Conservation (phyloP, 768 basidiomycete genomes). For the Fomitopsis serialis region DNA sequence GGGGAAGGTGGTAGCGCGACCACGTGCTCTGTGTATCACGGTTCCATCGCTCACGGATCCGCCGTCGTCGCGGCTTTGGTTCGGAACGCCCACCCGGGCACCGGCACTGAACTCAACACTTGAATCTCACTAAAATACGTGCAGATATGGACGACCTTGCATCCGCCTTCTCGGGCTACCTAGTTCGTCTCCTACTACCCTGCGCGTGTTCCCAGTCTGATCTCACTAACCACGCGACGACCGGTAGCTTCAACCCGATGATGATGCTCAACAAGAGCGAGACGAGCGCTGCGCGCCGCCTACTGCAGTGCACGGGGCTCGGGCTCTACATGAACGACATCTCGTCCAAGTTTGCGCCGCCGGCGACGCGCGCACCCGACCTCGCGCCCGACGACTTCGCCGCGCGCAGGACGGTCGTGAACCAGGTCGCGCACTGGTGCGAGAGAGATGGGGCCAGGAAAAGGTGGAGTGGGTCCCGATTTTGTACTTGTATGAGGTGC, state of each 20-base stretch:
- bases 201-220: background rate
- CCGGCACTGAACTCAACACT: too few species aligned
- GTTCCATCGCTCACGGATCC: too few species aligned
- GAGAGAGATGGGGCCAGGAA: background rate
- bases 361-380: conserved; percentile 19
- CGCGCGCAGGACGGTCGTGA: conserved; percentile 24
- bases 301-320: conserved; percentile 24
- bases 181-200: background rate
- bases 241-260: conserved; percentile 17
- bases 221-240: background rate
- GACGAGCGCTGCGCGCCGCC: conserved; percentile 24
- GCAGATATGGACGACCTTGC: background rate
- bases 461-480: conserved; percentile 24
- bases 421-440: conserved; percentile 20
- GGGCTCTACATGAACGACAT: conserved; percentile 25
- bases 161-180: background rate
- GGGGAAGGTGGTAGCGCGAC: too few species aligned
- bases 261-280: conserved; percentile 22
- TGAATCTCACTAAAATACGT: too few species aligned
- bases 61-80: too few species aligned
- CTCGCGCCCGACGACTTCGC: conserved; percentile 20
- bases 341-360: conserved; percentile 21
- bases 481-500: conserved; percentile 29
- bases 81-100: too few species aligned
- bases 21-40: too few species aligned